Conservation (phyloP, 2,329 filamentous ascomycete genomes). For the Magnaporthales sp. region DNA sequence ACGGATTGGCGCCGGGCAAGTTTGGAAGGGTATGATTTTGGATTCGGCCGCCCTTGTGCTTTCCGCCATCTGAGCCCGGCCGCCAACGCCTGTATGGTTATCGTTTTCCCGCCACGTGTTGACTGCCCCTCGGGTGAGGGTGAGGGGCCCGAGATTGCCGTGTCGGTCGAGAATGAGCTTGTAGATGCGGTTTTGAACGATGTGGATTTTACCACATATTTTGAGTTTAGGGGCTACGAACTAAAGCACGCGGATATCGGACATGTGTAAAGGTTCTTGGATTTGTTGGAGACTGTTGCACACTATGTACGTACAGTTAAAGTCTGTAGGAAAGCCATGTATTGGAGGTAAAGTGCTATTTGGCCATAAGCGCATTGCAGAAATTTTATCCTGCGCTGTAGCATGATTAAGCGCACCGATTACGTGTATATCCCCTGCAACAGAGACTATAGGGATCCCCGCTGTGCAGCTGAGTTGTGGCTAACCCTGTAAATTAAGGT, state of each 20-base stretch:
- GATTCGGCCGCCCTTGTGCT: background rate
- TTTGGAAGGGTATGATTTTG: background rate
- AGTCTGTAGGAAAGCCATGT: too few relatives aligned
- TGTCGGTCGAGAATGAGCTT: background rate
- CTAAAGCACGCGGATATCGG: background rate
- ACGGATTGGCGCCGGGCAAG: background rate
- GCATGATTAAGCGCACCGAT: too few relatives aligned
- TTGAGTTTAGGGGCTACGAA: background rate
- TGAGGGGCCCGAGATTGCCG: background rate
- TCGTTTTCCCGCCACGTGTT: background rate
- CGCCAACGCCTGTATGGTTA: background rate
- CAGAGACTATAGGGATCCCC: too few relatives aligned
- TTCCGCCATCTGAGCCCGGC: background rate
- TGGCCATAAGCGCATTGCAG: too few relatives aligned
- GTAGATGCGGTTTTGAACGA: background rate
- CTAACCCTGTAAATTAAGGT: too few relatives aligned
- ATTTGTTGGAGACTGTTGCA: too few relatives aligned
- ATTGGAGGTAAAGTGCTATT: too few relatives aligned
- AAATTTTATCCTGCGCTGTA: too few relatives aligned
- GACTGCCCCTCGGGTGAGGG: background rate
- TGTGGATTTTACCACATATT: background rate
- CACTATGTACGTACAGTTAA: too few relatives aligned
- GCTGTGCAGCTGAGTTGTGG: too few relatives aligned
- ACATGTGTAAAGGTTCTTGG: too few relatives aligned
- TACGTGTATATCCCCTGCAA: too few relatives aligned